These are phyloP conservation scores for Gymnopilus junonius DNA, from an alignment of 768 basidiomycete species.

Conservation along the genomic window DNA sequence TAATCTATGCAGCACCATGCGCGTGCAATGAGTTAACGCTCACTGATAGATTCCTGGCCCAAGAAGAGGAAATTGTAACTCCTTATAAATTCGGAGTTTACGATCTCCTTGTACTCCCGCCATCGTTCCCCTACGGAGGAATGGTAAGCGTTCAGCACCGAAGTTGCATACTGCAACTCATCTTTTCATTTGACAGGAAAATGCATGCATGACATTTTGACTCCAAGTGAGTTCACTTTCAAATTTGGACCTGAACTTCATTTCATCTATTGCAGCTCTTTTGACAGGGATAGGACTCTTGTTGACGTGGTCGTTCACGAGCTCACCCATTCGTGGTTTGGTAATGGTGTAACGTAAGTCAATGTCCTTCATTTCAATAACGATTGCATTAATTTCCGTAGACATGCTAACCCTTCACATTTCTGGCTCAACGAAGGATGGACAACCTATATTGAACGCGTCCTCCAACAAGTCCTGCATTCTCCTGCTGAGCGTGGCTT, in stretches of 20 bases:
- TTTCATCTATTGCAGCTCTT: conserved; percentile 51
- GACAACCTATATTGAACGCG: conserved; percentile 92
- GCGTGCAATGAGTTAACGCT: background rate
- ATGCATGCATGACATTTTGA: conserved; percentile 88
- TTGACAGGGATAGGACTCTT: conserved; percentile 82
- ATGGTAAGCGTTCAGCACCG: conserved; percentile 54
- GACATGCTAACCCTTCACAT: conserved; percentile 74
- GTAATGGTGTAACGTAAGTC: conserved; percentile 81
- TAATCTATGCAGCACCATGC: conserved; percentile 27
- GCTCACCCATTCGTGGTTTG: conserved; percentile 87
- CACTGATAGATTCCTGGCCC: conserved; percentile 68
- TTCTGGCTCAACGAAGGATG: conserved; percentile 94
- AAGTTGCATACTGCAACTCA: background rate
- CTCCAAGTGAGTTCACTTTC: conserved; percentile 63
- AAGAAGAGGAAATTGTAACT: conserved; percentile 74
- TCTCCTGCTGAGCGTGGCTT: conserved; percentile 81
- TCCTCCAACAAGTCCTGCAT: conserved; percentile 72
- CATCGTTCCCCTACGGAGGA: conserved; percentile 92
- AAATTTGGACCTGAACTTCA: background rate
- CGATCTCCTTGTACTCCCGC: conserved; percentile 87
- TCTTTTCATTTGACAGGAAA: conserved; percentile 71
- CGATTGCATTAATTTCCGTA: conserved; percentile 20
- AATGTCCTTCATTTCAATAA: background rate
- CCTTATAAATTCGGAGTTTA: conserved; percentile 88
- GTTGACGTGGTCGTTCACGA: conserved; percentile 93